These are phyloP conservation scores for Baudoinia panamericana DNA, from an alignment of 495 filamentous ascomycete species.

Conservation along the genomic window DNA sequence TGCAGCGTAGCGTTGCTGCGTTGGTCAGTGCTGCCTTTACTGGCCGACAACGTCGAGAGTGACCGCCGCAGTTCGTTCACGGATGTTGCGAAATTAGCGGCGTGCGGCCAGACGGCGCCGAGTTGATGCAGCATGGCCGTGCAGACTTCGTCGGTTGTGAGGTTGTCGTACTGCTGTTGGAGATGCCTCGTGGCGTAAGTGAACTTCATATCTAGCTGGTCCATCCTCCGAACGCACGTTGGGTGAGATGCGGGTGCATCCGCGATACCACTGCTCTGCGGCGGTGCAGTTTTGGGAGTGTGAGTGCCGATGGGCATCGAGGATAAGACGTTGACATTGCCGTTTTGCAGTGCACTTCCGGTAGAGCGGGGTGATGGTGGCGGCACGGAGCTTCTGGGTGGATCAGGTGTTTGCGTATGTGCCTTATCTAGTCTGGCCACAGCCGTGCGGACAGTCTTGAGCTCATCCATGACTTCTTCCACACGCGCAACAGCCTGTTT, in stretches of 20 bases:
- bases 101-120: conserved; percentile 11
- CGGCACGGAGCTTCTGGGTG: no score
- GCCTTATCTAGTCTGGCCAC: no score
- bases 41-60: no score
- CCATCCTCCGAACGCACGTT: background rate
- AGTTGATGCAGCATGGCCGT: conserved; percentile 12
- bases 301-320: background rate
- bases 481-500: background rate
- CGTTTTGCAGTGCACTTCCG: background rate
- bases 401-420: no score
- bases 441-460: no score
- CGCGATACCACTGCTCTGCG: background rate
- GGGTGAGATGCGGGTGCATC: background rate
- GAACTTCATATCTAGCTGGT: background rate
- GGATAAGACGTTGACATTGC: background rate
- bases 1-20: background rate
- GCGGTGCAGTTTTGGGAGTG: background rate
- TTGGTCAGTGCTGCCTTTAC: no score
- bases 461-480: background rate
- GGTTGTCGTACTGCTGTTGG: conserved; percentile 9
- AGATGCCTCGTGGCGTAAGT: background rate
- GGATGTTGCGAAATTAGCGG: conserved; percentile 3
- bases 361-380: no score
- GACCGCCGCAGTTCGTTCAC: background rate
- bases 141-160: conserved; percentile 14